A percentile compares a stretch with the other conserved stretches of the same genome.
Evolutionary conservation across 1,284 basidiomycete species (phyloP).

Genomic region (Meripilus lineatus): DNA sequence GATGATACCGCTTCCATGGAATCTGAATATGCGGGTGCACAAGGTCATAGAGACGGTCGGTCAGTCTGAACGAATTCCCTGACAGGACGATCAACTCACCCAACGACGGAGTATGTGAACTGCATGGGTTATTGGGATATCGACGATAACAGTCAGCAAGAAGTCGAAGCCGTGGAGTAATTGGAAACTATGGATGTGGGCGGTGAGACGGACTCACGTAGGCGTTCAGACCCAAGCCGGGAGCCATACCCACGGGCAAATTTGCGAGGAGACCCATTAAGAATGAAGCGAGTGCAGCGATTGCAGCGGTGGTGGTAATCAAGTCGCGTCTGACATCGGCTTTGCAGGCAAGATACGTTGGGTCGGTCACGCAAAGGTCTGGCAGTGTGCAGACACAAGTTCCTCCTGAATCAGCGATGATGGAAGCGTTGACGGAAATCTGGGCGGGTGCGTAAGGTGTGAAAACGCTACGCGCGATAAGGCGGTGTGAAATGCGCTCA

Average conservation of each 20-base stretch:
- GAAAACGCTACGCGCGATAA: neutral
- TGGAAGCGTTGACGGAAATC: conserved; percentile 84
- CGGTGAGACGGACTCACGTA: conserved; percentile 52
- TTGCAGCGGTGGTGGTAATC: conserved; percentile 76
- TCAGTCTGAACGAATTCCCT: neutral
- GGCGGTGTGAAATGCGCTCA: conserved; percentile 22
- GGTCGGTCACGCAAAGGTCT: conserved; percentile 52
- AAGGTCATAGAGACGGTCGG: conserved; percentile 3
- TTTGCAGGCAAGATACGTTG: conserved; percentile 61
- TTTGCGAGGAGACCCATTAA: conserved; percentile 86
- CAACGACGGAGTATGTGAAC: conserved; percentile 88
- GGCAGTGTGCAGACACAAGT: conserved; percentile 65
- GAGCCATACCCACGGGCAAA: conserved; percentile 77
- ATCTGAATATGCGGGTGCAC: too few species aligned
- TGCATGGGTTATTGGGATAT: too few species aligned
- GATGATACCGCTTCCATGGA: conserved; percentile 73
- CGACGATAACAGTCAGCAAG: neutral
- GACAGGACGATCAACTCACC: conserved; percentile 24
- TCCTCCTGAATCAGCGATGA: conserved; percentile 74
- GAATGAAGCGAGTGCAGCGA: conserved; percentile 70
- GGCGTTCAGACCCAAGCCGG: conserved; percentile 80
- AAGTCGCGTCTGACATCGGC: conserved; percentile 67
- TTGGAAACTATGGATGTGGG: neutral
- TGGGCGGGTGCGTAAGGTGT: conserved; percentile 22
- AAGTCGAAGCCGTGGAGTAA: neutral